Percentiles rank a stretch among this genome's conserved stretches.
Conservation (phyloP, 768 basidiomycete genomes). For the Lentinus tigrinus region DNA sequence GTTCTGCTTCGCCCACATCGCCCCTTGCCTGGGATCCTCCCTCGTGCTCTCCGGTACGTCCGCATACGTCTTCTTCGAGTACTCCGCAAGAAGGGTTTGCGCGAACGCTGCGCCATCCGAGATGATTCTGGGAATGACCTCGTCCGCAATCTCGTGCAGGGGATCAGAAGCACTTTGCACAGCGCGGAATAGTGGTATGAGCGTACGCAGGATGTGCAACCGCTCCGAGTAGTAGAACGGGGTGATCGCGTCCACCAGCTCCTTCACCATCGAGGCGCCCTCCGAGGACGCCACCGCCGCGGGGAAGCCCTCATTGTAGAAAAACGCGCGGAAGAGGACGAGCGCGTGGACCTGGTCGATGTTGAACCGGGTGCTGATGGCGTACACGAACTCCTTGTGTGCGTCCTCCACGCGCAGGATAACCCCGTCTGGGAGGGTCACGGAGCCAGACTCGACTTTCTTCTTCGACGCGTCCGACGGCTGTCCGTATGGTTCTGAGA, state of each 20-base stretch:
- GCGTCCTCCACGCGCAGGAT: slow-evolving; percentile 61
- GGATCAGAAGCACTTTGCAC: slow-evolving; percentile 56
- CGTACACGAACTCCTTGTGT: slow-evolving; percentile 67
- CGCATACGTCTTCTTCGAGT: slow-evolving; percentile 52
- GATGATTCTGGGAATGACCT: slow-evolving; percentile 58
- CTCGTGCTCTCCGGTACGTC: slow-evolving; percentile 42
- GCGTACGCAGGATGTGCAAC: slow-evolving; percentile 63
- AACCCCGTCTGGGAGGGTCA: slow-evolving; percentile 68
- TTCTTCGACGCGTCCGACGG: slow-evolving; percentile 68
- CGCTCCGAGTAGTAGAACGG: slow-evolving; percentile 84
- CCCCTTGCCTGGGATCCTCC: slow-evolving; percentile 55
- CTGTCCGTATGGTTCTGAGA: slow-evolving; percentile 64
- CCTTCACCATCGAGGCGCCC: slow-evolving; percentile 48
- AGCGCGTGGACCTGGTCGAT: slow-evolving; percentile 84
- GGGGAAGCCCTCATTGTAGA: slow-evolving; percentile 75
- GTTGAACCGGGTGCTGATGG: slow-evolving; percentile 69
- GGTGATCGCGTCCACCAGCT: slow-evolving; percentile 69
- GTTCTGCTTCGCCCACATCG: slow-evolving; percentile 75
- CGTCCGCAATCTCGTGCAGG: slow-evolving; percentile 51
- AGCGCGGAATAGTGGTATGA: slow-evolving; percentile 76
- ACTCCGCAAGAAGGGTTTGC: slow-evolving; percentile 57
- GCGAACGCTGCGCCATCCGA: slow-evolving; percentile 67
- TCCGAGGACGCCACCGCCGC: slow-evolving; percentile 40
- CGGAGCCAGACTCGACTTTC: slow-evolving; percentile 63
- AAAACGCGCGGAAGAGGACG: slow-evolving; percentile 70